These are phyloP conservation scores for Trichoderma harzianum DNA, from an alignment of 2,329 filamentous ascomycete genomes.

Conservation along the genomic window DNA sequence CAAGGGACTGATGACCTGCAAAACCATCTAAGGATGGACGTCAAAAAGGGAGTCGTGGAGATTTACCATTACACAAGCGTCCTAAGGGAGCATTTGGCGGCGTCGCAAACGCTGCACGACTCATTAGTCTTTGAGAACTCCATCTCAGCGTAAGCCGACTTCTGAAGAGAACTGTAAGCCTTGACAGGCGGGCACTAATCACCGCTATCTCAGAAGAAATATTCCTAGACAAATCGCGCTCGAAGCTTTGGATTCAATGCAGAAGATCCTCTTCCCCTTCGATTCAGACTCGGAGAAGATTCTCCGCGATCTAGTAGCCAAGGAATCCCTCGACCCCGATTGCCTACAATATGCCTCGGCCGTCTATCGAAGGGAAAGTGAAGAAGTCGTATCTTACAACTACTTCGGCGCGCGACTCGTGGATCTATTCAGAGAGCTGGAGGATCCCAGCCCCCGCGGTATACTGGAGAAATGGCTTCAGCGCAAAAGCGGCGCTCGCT, in stretches of 20 bases:
- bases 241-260: not conserved
- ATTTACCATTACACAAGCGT: not conserved
- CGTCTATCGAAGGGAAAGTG: not conserved
- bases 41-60: not conserved
- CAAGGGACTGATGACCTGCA: not conserved
- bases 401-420: not conserved
- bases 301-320: not conserved
- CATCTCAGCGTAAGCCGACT: not conserved
- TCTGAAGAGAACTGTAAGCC: not conserved
- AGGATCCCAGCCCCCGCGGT: not conserved
- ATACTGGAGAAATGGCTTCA: not conserved
- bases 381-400: not conserved
- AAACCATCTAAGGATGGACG: not conserved
- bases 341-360: not conserved
- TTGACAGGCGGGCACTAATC: not conserved
- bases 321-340: not conserved
- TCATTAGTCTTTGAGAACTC: not conserved
- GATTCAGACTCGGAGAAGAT: not conserved
- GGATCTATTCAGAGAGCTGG: not conserved
- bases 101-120: not conserved
- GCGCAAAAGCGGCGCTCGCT: not conserved
- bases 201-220: not conserved
- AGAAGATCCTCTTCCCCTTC: not conserved
- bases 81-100: not conserved
- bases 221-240: not conserved